Conservation (phyloP, 108 stramenopile species). For the Schizochytrium sp. region DNA sequence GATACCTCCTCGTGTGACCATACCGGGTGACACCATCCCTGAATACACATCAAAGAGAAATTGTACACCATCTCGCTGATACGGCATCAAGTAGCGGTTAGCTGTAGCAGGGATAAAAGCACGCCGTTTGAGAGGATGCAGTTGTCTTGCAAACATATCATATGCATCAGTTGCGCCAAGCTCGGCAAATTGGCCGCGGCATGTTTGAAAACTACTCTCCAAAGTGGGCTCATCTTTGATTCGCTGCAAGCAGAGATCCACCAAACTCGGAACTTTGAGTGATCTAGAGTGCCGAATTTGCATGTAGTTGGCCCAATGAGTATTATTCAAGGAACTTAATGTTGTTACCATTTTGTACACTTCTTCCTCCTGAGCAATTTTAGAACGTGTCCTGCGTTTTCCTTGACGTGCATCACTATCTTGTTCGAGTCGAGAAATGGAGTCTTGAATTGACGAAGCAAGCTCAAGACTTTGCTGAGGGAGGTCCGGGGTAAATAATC, state of each 20-base stretch:
- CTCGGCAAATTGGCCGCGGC: background rate
- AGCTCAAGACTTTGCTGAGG: background rate
- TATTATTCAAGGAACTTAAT: too few relatives aligned
- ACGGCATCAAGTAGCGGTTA: constrained; percentile 1
- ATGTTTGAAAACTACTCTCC: background rate
- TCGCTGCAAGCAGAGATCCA: background rate
- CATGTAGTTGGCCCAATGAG: too few relatives aligned
- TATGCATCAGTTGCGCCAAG: background rate
- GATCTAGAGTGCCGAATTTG: too few relatives aligned
- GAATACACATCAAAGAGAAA: constrained; percentile 3
- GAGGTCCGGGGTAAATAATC: background rate
- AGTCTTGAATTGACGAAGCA: background rate
- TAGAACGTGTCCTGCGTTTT: background rate
- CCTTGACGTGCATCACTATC: background rate
- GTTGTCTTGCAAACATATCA: background rate
- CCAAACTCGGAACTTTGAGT: background rate
- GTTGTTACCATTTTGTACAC: too few relatives aligned
- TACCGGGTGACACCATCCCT: background rate
- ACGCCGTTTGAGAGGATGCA: background rate
- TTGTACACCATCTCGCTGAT: constrained; percentile 23
- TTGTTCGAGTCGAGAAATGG: too few relatives aligned
- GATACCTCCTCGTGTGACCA: constrained; percentile 24
- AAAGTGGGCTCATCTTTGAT: background rate
- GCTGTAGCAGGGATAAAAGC: background rate
- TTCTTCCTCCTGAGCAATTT: background rate